phyloP scores from a whole-genome alignment of 176 grass and related monocot genomes.

The Musa beccarii region DNA sequence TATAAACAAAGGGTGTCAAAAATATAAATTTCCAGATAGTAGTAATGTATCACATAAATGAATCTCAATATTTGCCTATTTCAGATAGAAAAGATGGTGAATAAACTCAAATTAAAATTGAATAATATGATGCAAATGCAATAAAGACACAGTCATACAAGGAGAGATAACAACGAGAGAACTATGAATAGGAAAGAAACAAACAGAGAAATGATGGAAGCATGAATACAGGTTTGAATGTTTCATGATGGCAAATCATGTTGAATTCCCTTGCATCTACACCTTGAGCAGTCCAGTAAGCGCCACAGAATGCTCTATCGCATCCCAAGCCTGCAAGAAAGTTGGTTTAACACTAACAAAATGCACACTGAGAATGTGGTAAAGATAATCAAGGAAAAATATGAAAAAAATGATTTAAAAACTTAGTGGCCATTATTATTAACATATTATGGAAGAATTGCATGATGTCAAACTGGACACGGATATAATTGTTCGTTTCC shows the following conservation, averaged over 20 bases:
- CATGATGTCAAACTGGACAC: not conserved
- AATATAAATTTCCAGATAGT: too few species aligned
- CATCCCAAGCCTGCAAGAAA: constrained; percentile 64
- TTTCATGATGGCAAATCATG: constrained; percentile 59
- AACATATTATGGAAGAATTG: too few species aligned
- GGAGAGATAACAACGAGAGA: too few species aligned
- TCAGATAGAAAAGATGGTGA: too few species aligned
- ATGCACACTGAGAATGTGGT: not conserved
- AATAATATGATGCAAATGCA: too few species aligned
- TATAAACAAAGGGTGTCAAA: too few species aligned
- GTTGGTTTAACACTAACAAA: not conserved
- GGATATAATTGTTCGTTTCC: not conserved
- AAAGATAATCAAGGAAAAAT: not conserved
- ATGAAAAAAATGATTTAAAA: not conserved
- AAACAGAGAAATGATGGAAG: not conserved
- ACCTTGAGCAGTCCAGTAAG: constrained; percentile 80
- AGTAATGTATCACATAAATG: too few species aligned
- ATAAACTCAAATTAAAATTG: too few species aligned
- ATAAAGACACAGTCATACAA: too few species aligned
- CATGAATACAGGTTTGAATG: constrained; percentile 53
- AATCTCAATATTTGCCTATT: too few species aligned
- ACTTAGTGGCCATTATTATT: not conserved
- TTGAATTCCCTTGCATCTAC: constrained; percentile 58
- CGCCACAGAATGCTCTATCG: constrained; percentile 61
- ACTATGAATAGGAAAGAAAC: not conserved